Evolutionary conservation across 345 rosid genomes (phyloP).

Genomic region (Euphorbia tirucalli): DNA sequence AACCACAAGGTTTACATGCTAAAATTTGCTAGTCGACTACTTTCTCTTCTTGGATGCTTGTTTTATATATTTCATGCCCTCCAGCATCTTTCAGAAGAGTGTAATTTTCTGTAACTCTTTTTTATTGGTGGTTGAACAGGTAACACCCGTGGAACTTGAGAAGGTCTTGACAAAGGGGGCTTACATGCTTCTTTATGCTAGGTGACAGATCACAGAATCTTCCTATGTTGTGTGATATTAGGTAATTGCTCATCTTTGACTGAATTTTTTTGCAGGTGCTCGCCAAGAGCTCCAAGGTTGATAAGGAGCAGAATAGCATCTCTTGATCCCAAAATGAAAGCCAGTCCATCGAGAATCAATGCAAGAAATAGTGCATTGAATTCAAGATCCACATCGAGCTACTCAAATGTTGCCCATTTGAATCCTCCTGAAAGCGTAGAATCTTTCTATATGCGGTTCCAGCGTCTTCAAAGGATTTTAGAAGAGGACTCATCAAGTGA

Average conservation of each 20-base stretch:
- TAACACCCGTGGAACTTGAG: slow-evolving; percentile 62
- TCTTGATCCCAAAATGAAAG: slow-evolving; percentile 29
- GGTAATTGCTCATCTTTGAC: slow-evolving; percentile 17
- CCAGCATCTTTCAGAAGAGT: neutral
- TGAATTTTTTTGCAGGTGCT: slow-evolving; percentile 48
- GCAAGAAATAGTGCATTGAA: slow-evolving; percentile 22
- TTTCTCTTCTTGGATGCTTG: neutral
- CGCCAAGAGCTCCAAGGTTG: slow-evolving; percentile 66
- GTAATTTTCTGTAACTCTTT: neutral
- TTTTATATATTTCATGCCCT: neutral
- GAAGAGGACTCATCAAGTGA: slow-evolving; percentile 90
- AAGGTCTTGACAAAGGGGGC: slow-evolving; percentile 68
- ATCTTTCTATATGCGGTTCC: slow-evolving; percentile 60
- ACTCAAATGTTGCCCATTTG: slow-evolving; percentile 24
- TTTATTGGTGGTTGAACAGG: slow-evolving; percentile 45
- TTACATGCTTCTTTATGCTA: slow-evolving; percentile 86
- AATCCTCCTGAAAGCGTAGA: slow-evolving; percentile 46
- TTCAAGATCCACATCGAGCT: slow-evolving; percentile 34
- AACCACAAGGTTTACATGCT: neutral
- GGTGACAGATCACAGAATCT: slow-evolving; percentile 42
- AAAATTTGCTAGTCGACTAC: neutral
- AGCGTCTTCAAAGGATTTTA: slow-evolving; percentile 53
- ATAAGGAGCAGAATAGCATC: slow-evolving; percentile 37
- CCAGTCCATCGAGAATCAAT: slow-evolving; percentile 20
- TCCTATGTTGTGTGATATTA: neutral